Conservation (phyloP, 257 asterid species). For the Nicotiana obtusifolia region DNA sequence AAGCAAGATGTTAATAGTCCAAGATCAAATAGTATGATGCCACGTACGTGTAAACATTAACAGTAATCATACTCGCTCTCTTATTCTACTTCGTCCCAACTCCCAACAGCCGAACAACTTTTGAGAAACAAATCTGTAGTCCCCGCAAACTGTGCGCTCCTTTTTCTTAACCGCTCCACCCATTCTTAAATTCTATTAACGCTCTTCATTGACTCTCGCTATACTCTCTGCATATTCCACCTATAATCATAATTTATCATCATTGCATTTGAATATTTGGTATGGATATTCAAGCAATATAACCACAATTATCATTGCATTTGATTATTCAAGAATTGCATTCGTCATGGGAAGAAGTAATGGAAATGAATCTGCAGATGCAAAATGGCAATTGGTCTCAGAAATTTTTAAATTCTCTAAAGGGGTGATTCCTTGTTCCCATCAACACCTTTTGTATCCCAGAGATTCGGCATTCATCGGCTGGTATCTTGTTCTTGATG, state of each 20-base stretch:
- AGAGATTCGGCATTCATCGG: constrained; percentile 35
- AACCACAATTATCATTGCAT: background rate
- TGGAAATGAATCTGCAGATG: constrained; percentile 22
- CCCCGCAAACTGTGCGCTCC: constrained; percentile 32
- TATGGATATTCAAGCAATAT: background rate
- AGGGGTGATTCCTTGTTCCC: constrained; percentile 31
- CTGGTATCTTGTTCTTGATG: constrained; percentile 70
- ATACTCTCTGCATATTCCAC: background rate
- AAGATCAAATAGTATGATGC: background rate
- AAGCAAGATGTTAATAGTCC: constrained; percentile 3
- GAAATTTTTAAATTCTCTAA: constrained; percentile 45
- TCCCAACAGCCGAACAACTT: constrained; percentile 27
- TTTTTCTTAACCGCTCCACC: constrained; percentile 64
- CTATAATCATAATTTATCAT: background rate
- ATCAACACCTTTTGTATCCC: constrained; percentile 19
- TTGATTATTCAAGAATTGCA: background rate
- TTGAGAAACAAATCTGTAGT: background rate
- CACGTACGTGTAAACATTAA: constrained; percentile 7
- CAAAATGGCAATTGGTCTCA: constrained; percentile 41
- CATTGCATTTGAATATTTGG: background rate
- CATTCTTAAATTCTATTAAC: constrained; percentile 4
- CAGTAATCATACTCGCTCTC: background rate
- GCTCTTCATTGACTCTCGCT: background rate
- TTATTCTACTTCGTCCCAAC: constrained; percentile 8
- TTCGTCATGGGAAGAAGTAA: constrained; percentile 27